phyloP scores from a whole-genome alignment of 176 grass and related monocot genomes.

The barley (Hordeum vulgare) region MorexV3_pseudomolecules_assembly NC_058522.1:525931813-525932312 shows the following conservation, averaged over 20 bases:
- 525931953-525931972: background rate
- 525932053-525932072: background rate
- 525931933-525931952: background rate
- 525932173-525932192: background rate
- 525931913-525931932: background rate
- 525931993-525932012: background rate
- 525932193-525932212: background rate
- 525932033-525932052: background rate
- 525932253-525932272: background rate
- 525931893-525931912: background rate
- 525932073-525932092: background rate
- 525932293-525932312: conserved; percentile 11
- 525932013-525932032: conserved; percentile 7
- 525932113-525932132: conserved; percentile 8
- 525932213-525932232: background rate
- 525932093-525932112: background rate
- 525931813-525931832: conserved; percentile 68
- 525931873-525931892: background rate
- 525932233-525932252: background rate
- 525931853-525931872: background rate
- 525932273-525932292: background rate
- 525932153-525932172: background rate
- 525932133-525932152: background rate
- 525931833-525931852: conserved; percentile 8
- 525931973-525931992: background rate